phyloP scores from a whole-genome alignment of 2,329 filamentous ascomycete species.

The Colletotrichum acutatum region DNA sequence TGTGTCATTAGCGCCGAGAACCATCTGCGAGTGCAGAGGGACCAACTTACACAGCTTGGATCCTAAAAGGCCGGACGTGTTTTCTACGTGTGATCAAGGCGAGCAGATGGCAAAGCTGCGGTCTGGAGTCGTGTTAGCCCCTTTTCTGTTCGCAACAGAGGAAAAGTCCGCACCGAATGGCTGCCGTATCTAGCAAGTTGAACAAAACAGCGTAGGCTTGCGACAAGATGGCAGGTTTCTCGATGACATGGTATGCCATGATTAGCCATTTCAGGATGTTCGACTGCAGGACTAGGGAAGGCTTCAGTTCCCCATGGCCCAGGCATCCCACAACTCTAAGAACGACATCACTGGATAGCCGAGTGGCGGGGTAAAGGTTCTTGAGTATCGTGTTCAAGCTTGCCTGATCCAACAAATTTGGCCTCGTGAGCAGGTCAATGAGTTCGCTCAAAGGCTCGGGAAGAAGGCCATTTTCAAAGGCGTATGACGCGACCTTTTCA shows the following conservation, averaged over 20 bases:
- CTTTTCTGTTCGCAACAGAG: not conserved
- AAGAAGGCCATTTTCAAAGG: constrained; percentile 76
- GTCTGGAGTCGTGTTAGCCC: constrained; percentile 49
- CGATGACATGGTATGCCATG: constrained; percentile 77
- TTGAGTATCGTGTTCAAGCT: constrained; percentile 76
- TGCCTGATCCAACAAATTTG: constrained; percentile 79
- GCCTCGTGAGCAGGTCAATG: constrained; percentile 73
- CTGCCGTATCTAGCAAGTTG: constrained; percentile 83
- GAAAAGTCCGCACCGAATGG: constrained; percentile 66
- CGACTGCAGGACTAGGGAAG: constrained; percentile 76
- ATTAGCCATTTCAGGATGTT: constrained; percentile 82
- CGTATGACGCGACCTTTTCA: constrained; percentile 69
- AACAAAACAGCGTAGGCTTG: constrained; percentile 82
- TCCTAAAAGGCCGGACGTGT: constrained; percentile 86
- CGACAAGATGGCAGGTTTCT: constrained; percentile 71
- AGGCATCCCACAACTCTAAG: constrained; percentile 77
- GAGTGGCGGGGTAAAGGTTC: constrained; percentile 78
- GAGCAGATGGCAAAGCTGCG: constrained; percentile 79
- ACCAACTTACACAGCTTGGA: constrained; percentile 74
- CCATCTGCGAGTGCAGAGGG: not conserved
- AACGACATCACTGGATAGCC: constrained; percentile 69
- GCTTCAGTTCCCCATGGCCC: constrained; percentile 82
- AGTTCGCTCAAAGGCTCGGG: constrained; percentile 69
- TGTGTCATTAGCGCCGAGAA: not conserved
- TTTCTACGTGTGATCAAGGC: constrained; percentile 82